Conservation (phyloP, 768 basidiomycete species). For the Podaxis carcinomalis region DNA sequence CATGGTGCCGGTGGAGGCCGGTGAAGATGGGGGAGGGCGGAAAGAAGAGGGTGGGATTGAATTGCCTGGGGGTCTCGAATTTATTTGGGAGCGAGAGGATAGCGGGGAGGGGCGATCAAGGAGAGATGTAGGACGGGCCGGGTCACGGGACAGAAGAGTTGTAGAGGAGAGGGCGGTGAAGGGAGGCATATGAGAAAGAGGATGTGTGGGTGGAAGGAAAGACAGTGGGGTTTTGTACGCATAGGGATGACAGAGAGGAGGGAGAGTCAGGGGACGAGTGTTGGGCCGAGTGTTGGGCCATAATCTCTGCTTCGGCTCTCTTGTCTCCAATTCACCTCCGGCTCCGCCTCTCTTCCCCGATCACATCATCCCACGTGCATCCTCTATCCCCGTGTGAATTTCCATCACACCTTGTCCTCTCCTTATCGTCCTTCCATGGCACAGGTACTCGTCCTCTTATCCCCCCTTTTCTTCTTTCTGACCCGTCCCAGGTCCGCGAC, state of each 20-base stretch:
- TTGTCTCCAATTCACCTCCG: not conserved
- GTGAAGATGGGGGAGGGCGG: not conserved
- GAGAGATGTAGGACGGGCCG: not conserved
- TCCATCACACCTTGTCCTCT: not conserved
- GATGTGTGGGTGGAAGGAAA: not conserved
- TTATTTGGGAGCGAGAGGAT: not conserved
- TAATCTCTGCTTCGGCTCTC: not conserved
- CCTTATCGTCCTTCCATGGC: not conserved
- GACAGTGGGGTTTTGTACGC: not conserved
- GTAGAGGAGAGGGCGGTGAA: too few relatives aligned
- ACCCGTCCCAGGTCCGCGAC: constrained; percentile 21
- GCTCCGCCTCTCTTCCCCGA: not conserved
- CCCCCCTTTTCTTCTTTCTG: not conserved
- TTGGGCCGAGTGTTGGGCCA: not conserved
- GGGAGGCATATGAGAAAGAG: not conserved
- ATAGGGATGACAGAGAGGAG: constrained; percentile 1
- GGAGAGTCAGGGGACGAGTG: not conserved
- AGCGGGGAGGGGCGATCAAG: not conserved
- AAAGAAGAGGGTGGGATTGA: not conserved
- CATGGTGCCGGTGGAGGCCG: not conserved
- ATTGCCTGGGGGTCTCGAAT: not conserved
- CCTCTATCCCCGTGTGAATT: not conserved
- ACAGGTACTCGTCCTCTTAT: constrained; percentile 15
- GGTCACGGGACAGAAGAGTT: not conserved
- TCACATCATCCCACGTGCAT: constrained; percentile 8